A percentile compares a stretch with the other conserved stretches of the same genome.
phyloP scores from a whole-genome alignment of 306 rosid species.

The peach (Prunus persica) region DNA sequence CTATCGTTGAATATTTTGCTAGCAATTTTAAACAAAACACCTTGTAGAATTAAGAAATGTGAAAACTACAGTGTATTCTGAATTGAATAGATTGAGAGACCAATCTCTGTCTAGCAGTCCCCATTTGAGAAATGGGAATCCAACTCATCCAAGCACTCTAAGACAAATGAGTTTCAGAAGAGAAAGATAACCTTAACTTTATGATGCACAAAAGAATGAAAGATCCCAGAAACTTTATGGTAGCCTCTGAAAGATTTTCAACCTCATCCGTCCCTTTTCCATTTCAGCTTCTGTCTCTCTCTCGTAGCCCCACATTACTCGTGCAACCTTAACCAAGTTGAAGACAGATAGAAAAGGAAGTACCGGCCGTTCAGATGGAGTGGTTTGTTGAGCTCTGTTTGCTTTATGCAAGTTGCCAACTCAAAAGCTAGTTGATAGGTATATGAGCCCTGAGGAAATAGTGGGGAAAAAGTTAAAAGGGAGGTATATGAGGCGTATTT shows the following conservation, averaged over 20 bases:
- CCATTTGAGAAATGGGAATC: constrained; percentile 41
- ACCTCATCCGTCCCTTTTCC: constrained; percentile 6
- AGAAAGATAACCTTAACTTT: constrained; percentile 38
- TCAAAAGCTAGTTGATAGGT: constrained; percentile 33
- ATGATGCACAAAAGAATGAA: constrained; percentile 32
- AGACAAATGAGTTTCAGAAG: constrained; percentile 46
- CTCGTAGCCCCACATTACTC: constrained; percentile 22
- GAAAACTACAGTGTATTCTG: background rate
- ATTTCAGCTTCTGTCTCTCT: constrained; percentile 11
- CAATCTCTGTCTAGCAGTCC: background rate
- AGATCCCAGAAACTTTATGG: background rate
- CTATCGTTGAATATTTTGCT: background rate
- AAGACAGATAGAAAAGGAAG: constrained; percentile 24
- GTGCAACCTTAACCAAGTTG: constrained; percentile 24
- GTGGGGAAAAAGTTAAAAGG: background rate
- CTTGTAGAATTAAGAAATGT: background rate
- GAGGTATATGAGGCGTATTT: background rate
- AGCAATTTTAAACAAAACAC: background rate
- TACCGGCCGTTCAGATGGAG: constrained; percentile 25
- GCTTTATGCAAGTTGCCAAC: constrained; percentile 39
- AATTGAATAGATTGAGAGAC: background rate
- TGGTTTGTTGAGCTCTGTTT: constrained; percentile 19
- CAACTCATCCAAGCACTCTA: constrained; percentile 49
- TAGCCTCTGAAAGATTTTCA: background rate
- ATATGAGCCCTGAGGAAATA: constrained; percentile 10